These are phyloP conservation scores for Tolypocladium tropicale DNA, from an alignment of 2,329 filamentous ascomycete species.

Conservation along the genomic window DNA sequence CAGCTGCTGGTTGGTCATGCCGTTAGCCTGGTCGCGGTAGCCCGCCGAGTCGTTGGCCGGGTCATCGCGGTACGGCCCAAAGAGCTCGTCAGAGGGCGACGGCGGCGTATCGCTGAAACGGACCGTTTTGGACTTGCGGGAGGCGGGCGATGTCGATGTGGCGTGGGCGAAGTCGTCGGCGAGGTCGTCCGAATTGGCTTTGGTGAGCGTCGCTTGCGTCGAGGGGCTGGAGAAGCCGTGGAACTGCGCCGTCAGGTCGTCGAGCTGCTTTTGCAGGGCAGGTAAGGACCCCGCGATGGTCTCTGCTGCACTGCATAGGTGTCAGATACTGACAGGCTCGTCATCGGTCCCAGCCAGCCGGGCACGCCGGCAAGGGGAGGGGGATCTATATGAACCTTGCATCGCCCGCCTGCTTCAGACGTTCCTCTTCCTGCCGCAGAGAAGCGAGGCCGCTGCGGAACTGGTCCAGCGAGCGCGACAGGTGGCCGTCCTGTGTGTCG, in stretches of 20 bases:
- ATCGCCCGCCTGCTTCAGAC: conserved; percentile 54
- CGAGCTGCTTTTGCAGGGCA: conserved; percentile 61
- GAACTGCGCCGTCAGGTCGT: conserved; percentile 73
- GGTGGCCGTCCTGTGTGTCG: conserved; percentile 77
- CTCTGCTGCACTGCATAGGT: conserved; percentile 29
- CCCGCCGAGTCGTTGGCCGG: conserved; percentile 41
- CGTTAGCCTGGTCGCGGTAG: conserved; percentile 48
- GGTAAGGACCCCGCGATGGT: conserved; percentile 53
- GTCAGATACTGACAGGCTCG: neutral
- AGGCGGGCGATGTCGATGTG: conserved; percentile 25
- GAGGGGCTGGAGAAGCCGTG: conserved; percentile 49
- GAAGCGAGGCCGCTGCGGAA: conserved; percentile 69
- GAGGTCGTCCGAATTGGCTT: conserved; percentile 55
- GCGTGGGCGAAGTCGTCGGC: conserved; percentile 56
- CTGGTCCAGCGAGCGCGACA: conserved; percentile 79
- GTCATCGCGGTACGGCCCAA: conserved; percentile 59
- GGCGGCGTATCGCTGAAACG: conserved; percentile 65
- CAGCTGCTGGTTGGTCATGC: conserved; percentile 72
- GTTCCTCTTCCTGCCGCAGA: conserved; percentile 53
- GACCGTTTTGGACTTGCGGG: conserved; percentile 57
- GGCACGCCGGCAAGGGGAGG: neutral
- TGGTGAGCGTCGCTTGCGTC: conserved; percentile 39
- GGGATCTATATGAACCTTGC: conserved; percentile 36
- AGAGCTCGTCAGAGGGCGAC: conserved; percentile 30
- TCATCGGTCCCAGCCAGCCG: neutral